Evolutionary conservation across 2,329 filamentous ascomycete species (phyloP), one percentile per base, ranked within the genome.

Genomic region (Epichloe sibirici): DNA sequence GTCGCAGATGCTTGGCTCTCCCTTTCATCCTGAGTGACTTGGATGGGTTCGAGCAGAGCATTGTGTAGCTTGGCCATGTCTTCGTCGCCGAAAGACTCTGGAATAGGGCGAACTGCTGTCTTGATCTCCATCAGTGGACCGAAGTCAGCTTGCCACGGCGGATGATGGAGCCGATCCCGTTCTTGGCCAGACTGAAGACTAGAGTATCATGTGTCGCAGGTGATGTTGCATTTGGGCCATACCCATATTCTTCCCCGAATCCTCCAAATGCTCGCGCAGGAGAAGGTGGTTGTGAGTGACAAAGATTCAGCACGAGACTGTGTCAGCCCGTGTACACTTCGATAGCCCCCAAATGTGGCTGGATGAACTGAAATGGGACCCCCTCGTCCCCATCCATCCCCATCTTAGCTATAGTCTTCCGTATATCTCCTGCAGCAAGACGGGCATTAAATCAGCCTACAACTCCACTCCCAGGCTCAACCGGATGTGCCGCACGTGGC

Each of bases 1-100:
- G 52, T 45, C n/a, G 48, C 51, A 2, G 55, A 46, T 4, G 62
- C 45, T 50, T 56, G 54, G n/a, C 56, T 53, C 49, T 53, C 49
- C 57, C 59, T 61, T 46, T 60, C 25, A 54, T 63, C 56, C 53
- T 66, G 56, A 6, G 59, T 44, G 25, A 55, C 53, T 2, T 59
- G 57, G 2, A 67, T 53, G 9, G 55, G 55, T 37, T 60, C 57
- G 28, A 64, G 63, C 1, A 63, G 62, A 11, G 65, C 61, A n/a
- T 61, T 57, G 50, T 63, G 60, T 31, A 63, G 61, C 31, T 62
- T 61, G 40, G 63, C 56, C 43, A 62, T 62, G 40, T 66, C 62
- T n/a, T 63, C 64, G 6, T 65, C 59, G 13, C 57, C 54, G 42
- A 65, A 66, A 12, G 63, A 56, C 5, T 61, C 62, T 11, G 66